Evolutionary conservation across 2,329 filamentous ascomycete genomes (phyloP), one percentile per base, ranked within the genome.

Genomic region (Cladophialophora immunda): DNA sequence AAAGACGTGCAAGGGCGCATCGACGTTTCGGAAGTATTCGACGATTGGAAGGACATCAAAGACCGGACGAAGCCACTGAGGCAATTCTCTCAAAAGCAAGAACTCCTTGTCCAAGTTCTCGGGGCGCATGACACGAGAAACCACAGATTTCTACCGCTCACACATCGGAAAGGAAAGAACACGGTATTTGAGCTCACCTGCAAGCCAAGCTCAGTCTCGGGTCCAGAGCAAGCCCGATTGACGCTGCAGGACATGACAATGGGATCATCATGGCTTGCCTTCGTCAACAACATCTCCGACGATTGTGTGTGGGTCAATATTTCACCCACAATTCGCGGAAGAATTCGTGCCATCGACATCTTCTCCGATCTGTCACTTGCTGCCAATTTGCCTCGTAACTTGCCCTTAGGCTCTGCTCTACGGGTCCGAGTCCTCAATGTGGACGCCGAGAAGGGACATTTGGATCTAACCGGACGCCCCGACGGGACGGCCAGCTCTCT

Each of bases 1-100:
- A 92, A 96, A 75, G 93, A 93, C 70, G 85, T 97, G 8, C 92
- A 96, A 76, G 95, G 94, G n/a, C 92, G 95, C 19, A 89, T 99
- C 67, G 94, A 97, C 75, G 87, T 95, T 5, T 96, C 95, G 0
- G 93, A 98, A 77, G 81, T 94, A 13, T 99, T 97, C 76, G 92
- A 97, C 77, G 85, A 84, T 11, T 97, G 91, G 90, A 91, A 96
- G 55, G 90, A 94, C 52, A 95, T 99, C 74, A 84, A 88, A 64
- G 89, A 97, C 75, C 87, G 89, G 65, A 97, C 94, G 78, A 84
- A 88, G 30, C 94, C 95, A 1, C 83, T 98, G n/a, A 83, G 84
- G 64, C 85, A 86, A 69, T 96, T 97, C 80, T 86, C 87, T 68
- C 82, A 85, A 58, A 91, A 92, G 72, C 87, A 94, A 65, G 81